phyloP scores from a whole-genome alignment of 2,329 filamentous ascomycete species.

The Apiospora aurea region DNA sequence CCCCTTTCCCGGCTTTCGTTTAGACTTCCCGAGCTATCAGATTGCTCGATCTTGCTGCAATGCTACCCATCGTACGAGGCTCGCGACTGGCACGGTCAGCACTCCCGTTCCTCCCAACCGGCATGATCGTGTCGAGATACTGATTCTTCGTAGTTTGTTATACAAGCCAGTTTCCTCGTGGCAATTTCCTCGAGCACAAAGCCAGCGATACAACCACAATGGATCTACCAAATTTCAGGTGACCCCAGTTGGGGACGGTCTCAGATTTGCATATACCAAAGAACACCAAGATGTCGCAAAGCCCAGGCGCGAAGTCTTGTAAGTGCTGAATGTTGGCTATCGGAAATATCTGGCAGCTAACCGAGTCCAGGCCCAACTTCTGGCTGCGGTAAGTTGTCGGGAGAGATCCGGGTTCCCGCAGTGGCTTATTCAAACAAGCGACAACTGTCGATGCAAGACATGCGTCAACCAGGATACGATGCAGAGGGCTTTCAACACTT shows the following conservation, averaged over 20 bases:
- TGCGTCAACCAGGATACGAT: conserved; percentile 75
- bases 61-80: conserved; percentile 15
- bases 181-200: background rate
- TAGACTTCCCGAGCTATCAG: too few species aligned
- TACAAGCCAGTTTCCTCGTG: background rate
- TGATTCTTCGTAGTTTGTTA: background rate
- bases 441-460: conserved; percentile 73
- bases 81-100: conserved; percentile 6
- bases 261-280: background rate
- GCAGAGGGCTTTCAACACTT: conserved; percentile 74
- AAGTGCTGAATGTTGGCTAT: background rate
- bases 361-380: conserved; percentile 44
- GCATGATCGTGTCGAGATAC: background rate
- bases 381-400: conserved; percentile 46
- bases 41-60: background rate
- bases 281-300: background rate
- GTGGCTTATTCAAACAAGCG: conserved; percentile 52
- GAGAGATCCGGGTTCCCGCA: background rate
- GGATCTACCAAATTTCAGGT: conserved; percentile 4
- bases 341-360: background rate
- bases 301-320: conserved; percentile 13
- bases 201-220: background rate
- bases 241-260: background rate
- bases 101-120: background rate
- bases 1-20: background rate